A percentile compares a stretch with the other conserved stretches of the same genome.
Evolutionary conservation across 768 basidiomycete genomes (phyloP).

Genomic region (Boletus barrowsii): DNA sequence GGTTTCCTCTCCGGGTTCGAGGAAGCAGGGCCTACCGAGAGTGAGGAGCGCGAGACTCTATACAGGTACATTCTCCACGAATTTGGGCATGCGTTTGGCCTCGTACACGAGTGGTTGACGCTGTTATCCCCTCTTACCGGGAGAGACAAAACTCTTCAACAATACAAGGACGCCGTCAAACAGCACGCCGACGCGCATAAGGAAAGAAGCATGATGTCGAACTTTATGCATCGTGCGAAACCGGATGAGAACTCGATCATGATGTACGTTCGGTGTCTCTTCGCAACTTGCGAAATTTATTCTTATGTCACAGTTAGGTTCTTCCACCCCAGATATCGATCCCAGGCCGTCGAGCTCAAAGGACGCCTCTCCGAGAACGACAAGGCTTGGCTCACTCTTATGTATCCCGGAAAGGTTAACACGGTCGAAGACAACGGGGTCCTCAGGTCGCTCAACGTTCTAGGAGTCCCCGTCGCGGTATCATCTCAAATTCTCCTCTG

Average conservation of each 20-base stretch:
- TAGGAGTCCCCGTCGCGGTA: background rate
- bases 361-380: background rate
- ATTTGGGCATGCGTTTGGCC: background rate
- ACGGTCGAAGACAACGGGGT: background rate
- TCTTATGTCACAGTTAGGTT: background rate
- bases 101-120: background rate
- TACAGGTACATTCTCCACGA: background rate
- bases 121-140: no score
- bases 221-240: no score
- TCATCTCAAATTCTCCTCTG: background rate
- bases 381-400: background rate
- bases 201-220: no score
- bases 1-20: background rate
- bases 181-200: no score
- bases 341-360: background rate
- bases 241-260: background rate
- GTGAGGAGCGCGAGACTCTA: accelerated
- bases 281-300: background rate
- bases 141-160: no score
- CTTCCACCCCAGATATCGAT: background rate
- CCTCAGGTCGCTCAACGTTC: background rate
- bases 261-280: background rate
- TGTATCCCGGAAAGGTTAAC: background rate
- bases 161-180: no score
- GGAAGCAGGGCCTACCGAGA: no score